These are phyloP conservation scores for Linum lewisii DNA, from an alignment of 345 rosid species.

Conservation along the genomic window DNA sequence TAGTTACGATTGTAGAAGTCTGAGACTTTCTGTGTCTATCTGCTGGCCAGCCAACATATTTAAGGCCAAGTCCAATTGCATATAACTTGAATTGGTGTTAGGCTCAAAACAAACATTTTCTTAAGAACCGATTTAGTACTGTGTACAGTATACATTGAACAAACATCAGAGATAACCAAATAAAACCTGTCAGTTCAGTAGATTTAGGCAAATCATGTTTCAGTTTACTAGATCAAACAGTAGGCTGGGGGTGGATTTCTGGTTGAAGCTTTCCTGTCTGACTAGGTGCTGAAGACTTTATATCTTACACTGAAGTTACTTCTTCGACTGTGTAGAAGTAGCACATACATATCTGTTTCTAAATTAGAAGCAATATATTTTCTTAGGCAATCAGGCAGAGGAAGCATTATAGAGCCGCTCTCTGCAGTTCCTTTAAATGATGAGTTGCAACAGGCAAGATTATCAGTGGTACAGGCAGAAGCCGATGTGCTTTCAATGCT, in stretches of 20 bases:
- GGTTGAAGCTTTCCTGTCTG: not conserved
- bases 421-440: conserved; percentile 75
- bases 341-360: conserved; percentile 12
- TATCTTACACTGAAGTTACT: not conserved
- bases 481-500: conserved; percentile 61
- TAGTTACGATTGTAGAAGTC: not conserved
- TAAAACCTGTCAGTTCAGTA: not conserved
- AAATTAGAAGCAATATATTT: conserved; percentile 26
- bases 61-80: not conserved
- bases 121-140: no score
- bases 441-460: conserved; percentile 71
- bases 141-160: no score
- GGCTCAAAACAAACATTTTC: not conserved
- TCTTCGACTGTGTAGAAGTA: not conserved
- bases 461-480: conserved; percentile 66
- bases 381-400: conserved; percentile 73
- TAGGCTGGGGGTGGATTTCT: not conserved
- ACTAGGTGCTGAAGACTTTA: not conserved
- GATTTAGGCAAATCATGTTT: not conserved
- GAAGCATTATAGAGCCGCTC: conserved; percentile 69
- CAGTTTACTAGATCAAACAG: no score
- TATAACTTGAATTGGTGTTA: not conserved
- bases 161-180: no score
- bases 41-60: not conserved
- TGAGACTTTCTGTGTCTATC: not conserved